phyloP scores from a whole-genome alignment of 805 yeast species.

The Suhomyces vadensis region DNA sequence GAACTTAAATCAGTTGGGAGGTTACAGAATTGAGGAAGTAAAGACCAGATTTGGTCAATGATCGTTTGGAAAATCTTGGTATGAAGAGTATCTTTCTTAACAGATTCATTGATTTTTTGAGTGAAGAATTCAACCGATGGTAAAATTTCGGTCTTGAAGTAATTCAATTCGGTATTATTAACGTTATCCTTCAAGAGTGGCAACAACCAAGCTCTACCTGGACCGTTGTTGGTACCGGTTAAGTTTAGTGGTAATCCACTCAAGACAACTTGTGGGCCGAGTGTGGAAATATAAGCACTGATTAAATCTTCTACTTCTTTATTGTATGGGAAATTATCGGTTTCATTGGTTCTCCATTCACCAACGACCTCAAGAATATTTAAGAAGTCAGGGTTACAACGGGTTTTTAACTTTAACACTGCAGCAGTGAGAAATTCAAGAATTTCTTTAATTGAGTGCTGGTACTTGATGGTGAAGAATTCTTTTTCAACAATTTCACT shows the following conservation, averaged over 20 bases:
- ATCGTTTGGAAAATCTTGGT: conserved; percentile 80
- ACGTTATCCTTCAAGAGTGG: conserved; percentile 89
- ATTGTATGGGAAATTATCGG: conserved; percentile 63
- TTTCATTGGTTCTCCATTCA: conserved; percentile 80
- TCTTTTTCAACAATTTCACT: conserved; percentile 55
- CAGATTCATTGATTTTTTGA: conserved; percentile 41
- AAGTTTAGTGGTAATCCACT: conserved; percentile 77
- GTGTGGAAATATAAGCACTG: conserved; percentile 70
- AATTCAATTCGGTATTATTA: conserved; percentile 65
- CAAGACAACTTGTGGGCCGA: conserved; percentile 87
- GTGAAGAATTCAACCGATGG: conserved; percentile 65
- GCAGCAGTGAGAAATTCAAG: conserved; percentile 66
- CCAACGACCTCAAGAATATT: conserved; percentile 73
- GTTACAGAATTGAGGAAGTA: conserved; percentile 86
- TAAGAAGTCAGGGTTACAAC: conserved; percentile 71
- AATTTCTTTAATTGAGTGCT: conserved; percentile 72
- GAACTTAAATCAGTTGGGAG: conserved; percentile 71
- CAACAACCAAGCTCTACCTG: conserved; percentile 95
- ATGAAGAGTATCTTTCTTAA: conserved; percentile 62
- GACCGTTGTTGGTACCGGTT: conserved; percentile 48
- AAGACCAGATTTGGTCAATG: conserved; percentile 88
- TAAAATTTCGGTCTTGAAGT: conserved; percentile 59
- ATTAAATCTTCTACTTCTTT: conserved; percentile 79
- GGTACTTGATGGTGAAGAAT: conserved; percentile 70
- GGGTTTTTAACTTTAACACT: conserved; percentile 60